A percentile compares a stretch with the other conserved stretches of the same genome.
Evolutionary conservation across 768 basidiomycete genomes (phyloP).

Genomic region (Cystobasidium tubakii): DNA sequence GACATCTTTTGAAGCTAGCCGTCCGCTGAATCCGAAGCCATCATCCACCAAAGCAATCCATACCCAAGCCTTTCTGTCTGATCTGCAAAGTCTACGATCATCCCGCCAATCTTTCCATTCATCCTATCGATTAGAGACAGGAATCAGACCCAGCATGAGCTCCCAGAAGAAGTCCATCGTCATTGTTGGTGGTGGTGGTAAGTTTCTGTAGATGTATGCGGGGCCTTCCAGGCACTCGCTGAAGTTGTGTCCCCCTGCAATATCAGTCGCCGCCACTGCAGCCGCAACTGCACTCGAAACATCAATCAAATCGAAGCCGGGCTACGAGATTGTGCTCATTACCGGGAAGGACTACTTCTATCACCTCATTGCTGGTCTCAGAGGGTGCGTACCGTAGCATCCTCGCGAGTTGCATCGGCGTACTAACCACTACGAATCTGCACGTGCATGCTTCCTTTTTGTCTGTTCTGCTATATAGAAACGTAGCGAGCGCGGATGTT

Average conservation of each 20-base stretch:
- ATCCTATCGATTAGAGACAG: too few relatives aligned
- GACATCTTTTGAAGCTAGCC: too few relatives aligned
- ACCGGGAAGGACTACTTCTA: slow-evolving; percentile 21
- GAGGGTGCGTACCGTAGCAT: slow-evolving; percentile 26
- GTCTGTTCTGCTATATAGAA: not conserved
- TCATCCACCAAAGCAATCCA: too few relatives aligned
- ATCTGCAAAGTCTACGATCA: too few relatives aligned
- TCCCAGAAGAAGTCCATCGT: slow-evolving; percentile 22
- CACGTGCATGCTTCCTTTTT: not conserved
- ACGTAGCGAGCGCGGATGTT: slow-evolving; percentile 12
- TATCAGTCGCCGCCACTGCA: slow-evolving; percentile 3
- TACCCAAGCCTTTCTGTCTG: too few relatives aligned
- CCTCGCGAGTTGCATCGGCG: too few relatives aligned
- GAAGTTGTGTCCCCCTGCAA: not conserved
- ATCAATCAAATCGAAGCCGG: not conserved
- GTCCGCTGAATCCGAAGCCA: too few relatives aligned
- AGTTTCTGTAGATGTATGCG: not conserved
- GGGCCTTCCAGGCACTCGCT: too few relatives aligned
- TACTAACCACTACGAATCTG: not conserved
- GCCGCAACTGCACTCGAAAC: slow-evolving; percentile 8
- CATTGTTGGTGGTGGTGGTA: slow-evolving; percentile 26
- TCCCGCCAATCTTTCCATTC: too few relatives aligned
- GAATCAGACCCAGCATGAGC: not conserved
- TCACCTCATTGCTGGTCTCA: slow-evolving; percentile 30
- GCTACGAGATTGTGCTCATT: slow-evolving; percentile 26